Percentiles rank a stretch among this genome's conserved stretches.
These are phyloP conservation scores for Lipomyces orientalis DNA, from an alignment of 805 yeast genomes.

Conservation along the genomic window DNA sequence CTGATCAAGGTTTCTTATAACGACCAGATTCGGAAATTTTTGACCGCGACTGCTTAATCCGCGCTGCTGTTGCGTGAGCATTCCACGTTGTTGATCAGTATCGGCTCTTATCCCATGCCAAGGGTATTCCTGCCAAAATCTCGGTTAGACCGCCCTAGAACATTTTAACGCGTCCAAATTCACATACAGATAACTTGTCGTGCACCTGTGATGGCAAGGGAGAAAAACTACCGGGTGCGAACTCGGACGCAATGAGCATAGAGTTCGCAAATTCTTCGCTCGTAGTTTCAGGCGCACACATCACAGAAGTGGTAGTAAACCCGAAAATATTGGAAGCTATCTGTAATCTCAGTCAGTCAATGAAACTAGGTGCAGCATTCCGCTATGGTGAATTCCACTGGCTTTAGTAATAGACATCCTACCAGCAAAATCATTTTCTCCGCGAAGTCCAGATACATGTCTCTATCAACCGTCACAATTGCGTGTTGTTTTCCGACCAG, in stretches of 20 bases:
- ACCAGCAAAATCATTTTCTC: constrained; percentile 33
- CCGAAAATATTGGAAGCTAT: constrained; percentile 35
- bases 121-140: constrained; percentile 12
- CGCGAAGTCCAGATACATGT: constrained; percentile 23
- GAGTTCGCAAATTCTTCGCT: constrained; percentile 30
- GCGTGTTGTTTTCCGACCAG: constrained; percentile 29
- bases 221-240: constrained; percentile 22
- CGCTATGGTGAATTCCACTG: not conserved
- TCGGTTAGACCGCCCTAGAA: not conserved
- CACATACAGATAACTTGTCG: not conserved
- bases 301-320: constrained; percentile 19
- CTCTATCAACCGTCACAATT: constrained; percentile 28
- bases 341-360: constrained; percentile 8
- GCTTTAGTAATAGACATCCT: not conserved
- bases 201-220: constrained; percentile 19
- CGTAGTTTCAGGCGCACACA: constrained; percentile 23
- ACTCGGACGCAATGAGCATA: constrained; percentile 11
- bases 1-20: constrained; percentile 27
- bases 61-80: not conserved
- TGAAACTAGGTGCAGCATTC: not conserved
- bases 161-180: not conserved
- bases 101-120: not conserved
- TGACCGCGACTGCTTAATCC: not conserved
- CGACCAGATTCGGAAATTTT: constrained; percentile 24
- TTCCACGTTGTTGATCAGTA: not conserved